Conservation (phyloP, 192 early-diverging fungal species). For the Dissophora ornata region DNA sequence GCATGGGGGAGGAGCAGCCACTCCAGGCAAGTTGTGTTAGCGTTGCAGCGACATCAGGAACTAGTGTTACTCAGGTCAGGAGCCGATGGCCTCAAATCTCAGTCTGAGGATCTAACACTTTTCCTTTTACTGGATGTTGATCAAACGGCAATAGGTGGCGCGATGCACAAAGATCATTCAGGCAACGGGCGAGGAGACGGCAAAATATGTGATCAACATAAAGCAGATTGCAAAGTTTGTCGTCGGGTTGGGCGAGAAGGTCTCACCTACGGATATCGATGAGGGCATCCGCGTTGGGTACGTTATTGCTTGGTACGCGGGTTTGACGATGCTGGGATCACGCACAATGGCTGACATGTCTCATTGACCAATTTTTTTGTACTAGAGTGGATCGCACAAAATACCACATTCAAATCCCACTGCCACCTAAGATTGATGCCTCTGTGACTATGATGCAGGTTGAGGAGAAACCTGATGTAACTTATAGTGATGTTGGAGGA, state of each 20-base stretch:
- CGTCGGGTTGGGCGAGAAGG: conserved; percentile 94
- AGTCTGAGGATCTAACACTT: no score
- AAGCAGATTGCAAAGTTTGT: conserved; percentile 99
- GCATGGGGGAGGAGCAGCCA: conserved; percentile 95
- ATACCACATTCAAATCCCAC: conserved; percentile 99
- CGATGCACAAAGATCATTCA: conserved; percentile 99
- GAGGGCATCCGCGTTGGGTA: conserved; percentile 99
- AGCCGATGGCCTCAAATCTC: no score
- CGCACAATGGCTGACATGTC: no score
- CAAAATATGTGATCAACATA: conserved; percentile 98
- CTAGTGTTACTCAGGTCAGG: no score
- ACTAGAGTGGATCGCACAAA: conserved; percentile 95
- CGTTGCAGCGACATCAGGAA: no score
- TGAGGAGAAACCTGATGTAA: conserved; percentile 99
- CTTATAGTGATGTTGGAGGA: conserved; percentile 97
- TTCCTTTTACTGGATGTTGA: no score
- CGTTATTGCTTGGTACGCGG: no score
- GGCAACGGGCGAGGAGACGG: conserved; percentile 87
- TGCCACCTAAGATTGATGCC: conserved; percentile 99
- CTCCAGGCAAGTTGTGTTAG: conserved; percentile 80
- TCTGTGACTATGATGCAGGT: conserved; percentile 99
- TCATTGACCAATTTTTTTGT: no score
- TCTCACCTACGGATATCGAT: conserved; percentile 99
- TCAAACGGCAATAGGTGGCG: conserved; percentile 92
- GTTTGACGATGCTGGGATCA: no score